Base-by-base conservation (phyloP, 352 stramenopile genomes). In the Phytophthora citricola region DNA sequence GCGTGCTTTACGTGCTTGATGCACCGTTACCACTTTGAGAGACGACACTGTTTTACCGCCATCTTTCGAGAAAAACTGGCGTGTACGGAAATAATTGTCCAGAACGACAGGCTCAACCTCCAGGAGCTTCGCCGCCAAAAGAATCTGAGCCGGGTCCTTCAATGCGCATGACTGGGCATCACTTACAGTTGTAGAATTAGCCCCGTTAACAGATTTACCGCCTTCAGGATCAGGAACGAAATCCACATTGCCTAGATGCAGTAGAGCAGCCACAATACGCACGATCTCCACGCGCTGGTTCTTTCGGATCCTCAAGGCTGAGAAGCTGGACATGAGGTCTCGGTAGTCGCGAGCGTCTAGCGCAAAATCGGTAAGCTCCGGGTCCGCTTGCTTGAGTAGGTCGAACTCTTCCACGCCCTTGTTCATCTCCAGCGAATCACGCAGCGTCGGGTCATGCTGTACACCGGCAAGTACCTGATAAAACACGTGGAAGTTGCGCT, bases 401-500 rank as follows among this genome's bases (percentile, higher is more conserved):
- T 80, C 73, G 61, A 91, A 93, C 47, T 93, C 85, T 0, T 75
- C 69, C 1, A 82, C 60, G 0, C 73, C 56, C 14, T 78, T 76
- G 60, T 90, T 93, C 26, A 94, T 58, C 29, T 92, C 85, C 6
- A 94, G 61, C 1, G 76, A 73, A 63, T 94, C 85, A 7, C 81
- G 79, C 12, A 94, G 69, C 15, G 66, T 72, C 4, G 87, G 85
- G 46, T 94, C 86, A 55, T 92, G 78, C 34, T 91, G 79, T 7
- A 92, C 76, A 15, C 85, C 90, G 0, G 84, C 79, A 12, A 97
- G 73, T 1, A 98, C 69, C 65, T 98, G 91, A 69, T 98, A 98
- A 57, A 98, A 97, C 15, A 97, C 83, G 66, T 98, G 94, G 51
- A 98, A 98, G 67, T 97, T 98, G 14, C 94, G 86, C 56, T 98